These are phyloP conservation scores for Plantago rigida DNA, from an alignment of 305 asterid species.

Conservation along the genomic window DNA sequence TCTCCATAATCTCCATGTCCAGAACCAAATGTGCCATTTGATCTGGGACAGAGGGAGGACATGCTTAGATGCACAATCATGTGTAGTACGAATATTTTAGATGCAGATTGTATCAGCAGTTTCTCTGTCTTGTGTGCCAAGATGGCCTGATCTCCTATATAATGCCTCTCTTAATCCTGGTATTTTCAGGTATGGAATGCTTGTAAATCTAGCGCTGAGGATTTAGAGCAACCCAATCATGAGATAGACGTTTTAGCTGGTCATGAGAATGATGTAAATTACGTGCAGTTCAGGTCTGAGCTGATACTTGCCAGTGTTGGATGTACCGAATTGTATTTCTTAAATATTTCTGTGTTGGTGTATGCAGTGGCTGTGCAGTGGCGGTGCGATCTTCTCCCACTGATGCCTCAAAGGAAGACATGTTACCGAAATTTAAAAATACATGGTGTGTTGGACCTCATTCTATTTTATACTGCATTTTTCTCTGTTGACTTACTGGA, in stretches of 20 bases:
- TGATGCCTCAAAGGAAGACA: conserved; percentile 69
- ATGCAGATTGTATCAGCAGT: neutral
- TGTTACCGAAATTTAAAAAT: conserved; percentile 66
- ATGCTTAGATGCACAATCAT: neutral
- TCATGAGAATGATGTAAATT: conserved; percentile 97
- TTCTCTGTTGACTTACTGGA: neutral
- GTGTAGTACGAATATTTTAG: neutral
- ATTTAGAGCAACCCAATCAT: conserved; percentile 80
- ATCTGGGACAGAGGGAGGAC: neutral
- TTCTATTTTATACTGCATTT: conserved; percentile 10
- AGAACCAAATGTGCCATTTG: no score
- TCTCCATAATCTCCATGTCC: no score
- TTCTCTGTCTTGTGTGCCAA: conserved; percentile 10
- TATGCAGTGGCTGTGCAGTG: conserved; percentile 87
- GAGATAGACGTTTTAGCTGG: conserved; percentile 89
- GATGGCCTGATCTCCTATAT: conserved; percentile 5
- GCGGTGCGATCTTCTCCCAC: conserved; percentile 49
- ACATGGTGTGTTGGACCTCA: conserved; percentile 53
- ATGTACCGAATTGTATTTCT: conserved; percentile 19
- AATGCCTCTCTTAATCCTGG: conserved; percentile 12
- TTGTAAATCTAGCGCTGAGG: conserved; percentile 66
- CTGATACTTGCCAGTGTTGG: conserved; percentile 20
- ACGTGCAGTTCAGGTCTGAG: conserved; percentile 93
- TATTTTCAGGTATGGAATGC: conserved; percentile 91
- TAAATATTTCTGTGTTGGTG: conserved; percentile 20